Percentiles rank a stretch among this genome's conserved stretches.
Conservation (phyloP, 768 basidiomycete species). For the Tulasnella calospora region DNA sequence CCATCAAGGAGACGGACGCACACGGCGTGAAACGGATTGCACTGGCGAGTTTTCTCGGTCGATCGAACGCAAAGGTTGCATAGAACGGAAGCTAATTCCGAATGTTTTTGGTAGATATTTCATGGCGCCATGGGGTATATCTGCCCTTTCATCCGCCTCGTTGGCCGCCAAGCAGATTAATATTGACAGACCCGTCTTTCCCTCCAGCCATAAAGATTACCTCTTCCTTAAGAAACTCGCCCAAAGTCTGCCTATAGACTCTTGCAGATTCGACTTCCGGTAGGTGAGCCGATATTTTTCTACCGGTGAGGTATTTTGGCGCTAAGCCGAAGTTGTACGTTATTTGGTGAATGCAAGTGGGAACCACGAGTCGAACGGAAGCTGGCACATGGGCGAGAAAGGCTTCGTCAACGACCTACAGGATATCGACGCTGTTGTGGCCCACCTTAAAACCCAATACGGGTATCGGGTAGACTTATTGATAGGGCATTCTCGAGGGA, state of each 20-base stretch:
- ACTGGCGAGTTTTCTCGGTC: background rate
- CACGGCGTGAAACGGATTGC: background rate
- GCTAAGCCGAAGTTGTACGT: background rate
- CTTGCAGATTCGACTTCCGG: constrained; percentile 86
- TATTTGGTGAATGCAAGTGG: constrained; percentile 46
- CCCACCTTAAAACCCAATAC: constrained; percentile 52
- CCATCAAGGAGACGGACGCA: too few species aligned
- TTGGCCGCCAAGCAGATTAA: background rate
- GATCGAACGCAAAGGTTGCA: background rate
- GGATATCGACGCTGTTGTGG: constrained; percentile 62
- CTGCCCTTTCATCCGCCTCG: background rate
- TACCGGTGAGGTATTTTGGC: background rate
- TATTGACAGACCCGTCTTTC: constrained; percentile 1
- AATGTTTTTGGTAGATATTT: constrained; percentile 49
- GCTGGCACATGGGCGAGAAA: constrained; percentile 50
- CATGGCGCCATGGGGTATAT: constrained; percentile 75
- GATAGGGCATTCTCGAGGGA: constrained; percentile 75
- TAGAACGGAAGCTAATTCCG: background rate
- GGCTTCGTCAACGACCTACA: constrained; percentile 56
- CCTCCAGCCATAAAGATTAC: constrained; percentile 73
- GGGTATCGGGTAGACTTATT: constrained; percentile 67
- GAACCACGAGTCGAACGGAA: constrained; percentile 69
- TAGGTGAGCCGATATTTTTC: constrained; percentile 33
- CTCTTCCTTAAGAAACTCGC: constrained; percentile 73
- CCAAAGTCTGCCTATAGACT: constrained; percentile 60